Evolutionary conservation across 2,329 filamentous ascomycete species (phyloP).

Genomic region (Claviceps sp.): DNA sequence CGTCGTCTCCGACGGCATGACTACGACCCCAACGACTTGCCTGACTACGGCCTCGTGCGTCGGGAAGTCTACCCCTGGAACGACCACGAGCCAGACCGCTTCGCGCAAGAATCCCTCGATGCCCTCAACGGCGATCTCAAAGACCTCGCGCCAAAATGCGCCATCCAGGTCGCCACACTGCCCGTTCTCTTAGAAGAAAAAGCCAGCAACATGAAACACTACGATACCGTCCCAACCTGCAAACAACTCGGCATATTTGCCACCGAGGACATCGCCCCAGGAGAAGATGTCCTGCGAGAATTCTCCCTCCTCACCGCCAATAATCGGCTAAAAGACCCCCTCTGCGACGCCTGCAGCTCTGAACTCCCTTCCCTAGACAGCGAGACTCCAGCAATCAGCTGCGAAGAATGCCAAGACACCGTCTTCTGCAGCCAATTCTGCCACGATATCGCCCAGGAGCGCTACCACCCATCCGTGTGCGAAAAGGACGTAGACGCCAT

Average conservation of each 20-base stretch:
- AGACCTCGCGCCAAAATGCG: slow-evolving; percentile 64
- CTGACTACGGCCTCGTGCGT: slow-evolving; percentile 57
- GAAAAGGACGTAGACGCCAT: slow-evolving; percentile 53
- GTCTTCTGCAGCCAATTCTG: slow-evolving; percentile 53
- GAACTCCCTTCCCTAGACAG: slow-evolving; percentile 49
- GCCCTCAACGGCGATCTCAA: slow-evolving; percentile 59
- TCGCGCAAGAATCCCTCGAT: slow-evolving; percentile 52
- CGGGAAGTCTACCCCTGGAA: slow-evolving; percentile 62
- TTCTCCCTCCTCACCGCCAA: slow-evolving; percentile 80
- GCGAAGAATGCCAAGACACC: slow-evolving; percentile 49
- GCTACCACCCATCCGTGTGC: slow-evolving; percentile 53
- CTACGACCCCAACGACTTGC: slow-evolving; percentile 42
- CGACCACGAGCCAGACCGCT: slow-evolving; percentile 53
- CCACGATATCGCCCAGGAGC: slow-evolving; percentile 40
- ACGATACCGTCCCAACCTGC: slow-evolving; percentile 42
- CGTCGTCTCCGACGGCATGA: slow-evolving; percentile 32
- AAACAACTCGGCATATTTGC: slow-evolving; percentile 86
- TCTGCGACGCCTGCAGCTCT: slow-evolving; percentile 81
- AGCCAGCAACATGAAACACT: slow-evolving; percentile 34
- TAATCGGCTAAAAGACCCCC: slow-evolving; percentile 70
- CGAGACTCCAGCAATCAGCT: slow-evolving; percentile 35
- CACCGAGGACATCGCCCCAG: slow-evolving; percentile 62
- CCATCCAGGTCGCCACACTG: slow-evolving; percentile 61
- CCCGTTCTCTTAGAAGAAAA: slow-evolving; percentile 52
- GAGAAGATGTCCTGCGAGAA: slow-evolving; percentile 66